phyloP scores from a whole-genome alignment of 495 filamentous ascomycete genomes.

The Podospora pseudoanserina region DNA sequence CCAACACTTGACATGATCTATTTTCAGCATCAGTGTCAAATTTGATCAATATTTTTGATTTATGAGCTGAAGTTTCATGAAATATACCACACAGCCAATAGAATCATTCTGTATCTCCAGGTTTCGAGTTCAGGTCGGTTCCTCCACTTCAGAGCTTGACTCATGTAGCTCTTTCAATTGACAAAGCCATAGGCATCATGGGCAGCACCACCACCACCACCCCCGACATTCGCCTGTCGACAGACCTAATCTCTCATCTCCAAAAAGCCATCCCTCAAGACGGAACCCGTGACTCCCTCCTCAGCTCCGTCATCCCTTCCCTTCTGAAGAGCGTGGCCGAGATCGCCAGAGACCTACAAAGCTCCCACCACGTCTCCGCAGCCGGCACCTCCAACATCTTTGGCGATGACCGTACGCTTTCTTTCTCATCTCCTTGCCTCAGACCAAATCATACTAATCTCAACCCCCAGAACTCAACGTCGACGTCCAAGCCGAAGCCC shows the following conservation, averaged over 20 bases:
- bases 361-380: constrained; percentile 38
- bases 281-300: constrained; percentile 16
- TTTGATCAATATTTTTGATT: not conserved
- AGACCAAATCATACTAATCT: not conserved
- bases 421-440: not conserved
- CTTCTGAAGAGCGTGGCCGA: constrained; percentile 37
- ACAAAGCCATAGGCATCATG: not conserved
- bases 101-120: too few relatives aligned
- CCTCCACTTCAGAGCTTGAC: not conserved
- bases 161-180: not conserved
- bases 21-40: not conserved
- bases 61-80: not conserved
- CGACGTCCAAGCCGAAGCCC: constrained; percentile 47
- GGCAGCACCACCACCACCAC: not conserved
- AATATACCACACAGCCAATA: too few relatives aligned
- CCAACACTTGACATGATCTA: not conserved
- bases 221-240: too few relatives aligned
- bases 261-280: constrained; percentile 15
- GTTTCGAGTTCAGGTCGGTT: not conserved
- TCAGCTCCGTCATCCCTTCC: constrained; percentile 37
- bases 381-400: constrained; percentile 48
- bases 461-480: constrained; percentile 44
- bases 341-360: constrained; percentile 37
- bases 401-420: constrained; percentile 44
- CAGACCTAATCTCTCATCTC: constrained; percentile 11